Evolutionary conservation across 306 rosid genomes (phyloP).

Genomic region (Sindora glabra): DNA sequence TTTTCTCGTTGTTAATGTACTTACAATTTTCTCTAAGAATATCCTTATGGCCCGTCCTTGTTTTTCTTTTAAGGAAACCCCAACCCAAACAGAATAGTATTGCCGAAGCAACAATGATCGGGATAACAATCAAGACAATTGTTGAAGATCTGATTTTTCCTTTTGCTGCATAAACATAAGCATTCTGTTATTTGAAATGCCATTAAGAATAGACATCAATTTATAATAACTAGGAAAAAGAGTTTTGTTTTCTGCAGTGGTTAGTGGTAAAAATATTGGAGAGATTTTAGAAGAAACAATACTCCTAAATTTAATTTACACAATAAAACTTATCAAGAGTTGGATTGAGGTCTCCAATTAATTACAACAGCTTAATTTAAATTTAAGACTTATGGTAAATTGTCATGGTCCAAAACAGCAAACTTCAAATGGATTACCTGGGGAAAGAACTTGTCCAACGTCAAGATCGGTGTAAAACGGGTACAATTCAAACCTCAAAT

Average conservation of each 20-base stretch:
- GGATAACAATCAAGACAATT: neutral
- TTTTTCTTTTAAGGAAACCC: neutral
- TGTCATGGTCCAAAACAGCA: no score
- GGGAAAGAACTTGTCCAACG: neutral
- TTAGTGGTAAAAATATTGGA: no score
- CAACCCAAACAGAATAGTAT: neutral
- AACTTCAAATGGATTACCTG: neutral
- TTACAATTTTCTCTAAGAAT: constrained; percentile 9
- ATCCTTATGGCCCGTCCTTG: neutral
- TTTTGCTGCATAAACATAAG: neutral
- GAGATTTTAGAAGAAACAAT: no score
- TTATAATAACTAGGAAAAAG: no score
- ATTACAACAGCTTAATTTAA: no score
- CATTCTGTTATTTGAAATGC: neutral
- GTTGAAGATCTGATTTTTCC: neutral
- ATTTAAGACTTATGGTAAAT: no score
- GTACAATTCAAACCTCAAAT: constrained; percentile 16
- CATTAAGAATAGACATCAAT: no score
- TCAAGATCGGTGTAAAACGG: neutral
- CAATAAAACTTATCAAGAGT: no score
- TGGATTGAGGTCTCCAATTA: no score
- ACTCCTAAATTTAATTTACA: no score
- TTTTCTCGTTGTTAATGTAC: no score
- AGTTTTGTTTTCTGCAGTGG: no score
- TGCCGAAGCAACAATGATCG: neutral